Evolutionary conservation across 2,329 filamentous ascomycete species (phyloP).

Genomic region (Davidsoniella virescens): DNA sequence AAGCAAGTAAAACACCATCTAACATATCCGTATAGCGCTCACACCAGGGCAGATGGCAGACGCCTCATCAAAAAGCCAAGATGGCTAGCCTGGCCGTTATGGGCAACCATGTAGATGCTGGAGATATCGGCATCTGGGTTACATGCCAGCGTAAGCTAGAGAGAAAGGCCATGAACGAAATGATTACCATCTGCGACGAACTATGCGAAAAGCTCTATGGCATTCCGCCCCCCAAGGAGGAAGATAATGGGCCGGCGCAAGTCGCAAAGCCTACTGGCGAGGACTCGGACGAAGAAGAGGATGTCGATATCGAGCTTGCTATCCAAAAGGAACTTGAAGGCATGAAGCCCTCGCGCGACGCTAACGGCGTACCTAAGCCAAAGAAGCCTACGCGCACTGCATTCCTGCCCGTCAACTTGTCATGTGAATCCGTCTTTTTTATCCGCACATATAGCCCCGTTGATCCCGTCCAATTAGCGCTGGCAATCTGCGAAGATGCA

Average conservation of each 20-base stretch:
- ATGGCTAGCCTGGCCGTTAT: slow-evolving; percentile 25
- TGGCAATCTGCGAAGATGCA: slow-evolving; percentile 39
- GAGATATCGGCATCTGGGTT: slow-evolving; percentile 61
- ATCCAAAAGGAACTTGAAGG: slow-evolving; percentile 56
- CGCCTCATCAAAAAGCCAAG: slow-evolving; percentile 39
- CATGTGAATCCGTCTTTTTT: slow-evolving; percentile 48
- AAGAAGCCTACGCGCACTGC: slow-evolving; percentile 22
- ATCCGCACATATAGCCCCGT: slow-evolving; percentile 39
- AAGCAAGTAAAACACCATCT: background rate
- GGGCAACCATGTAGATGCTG: slow-evolving; percentile 40
- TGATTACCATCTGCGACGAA: slow-evolving; percentile 49
- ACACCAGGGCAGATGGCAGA: slow-evolving; percentile 40
- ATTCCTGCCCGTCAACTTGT: slow-evolving; percentile 37
- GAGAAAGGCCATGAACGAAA: slow-evolving; percentile 50
- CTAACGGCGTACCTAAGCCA: slow-evolving; percentile 14
- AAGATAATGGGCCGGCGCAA: slow-evolving; percentile 17
- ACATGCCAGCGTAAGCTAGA: slow-evolving; percentile 61
- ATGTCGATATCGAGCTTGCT: slow-evolving; percentile 53
- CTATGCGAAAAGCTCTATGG: slow-evolving; percentile 48
- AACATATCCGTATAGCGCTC: slow-evolving; percentile 4
- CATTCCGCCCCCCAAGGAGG: slow-evolving; percentile 24
- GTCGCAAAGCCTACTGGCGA: slow-evolving; percentile 10
- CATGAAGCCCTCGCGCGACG: slow-evolving; percentile 31
- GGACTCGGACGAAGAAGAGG: slow-evolving; percentile 28
- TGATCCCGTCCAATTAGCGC: slow-evolving; percentile 37